These are phyloP conservation scores for Rhododendron griersonianum DNA, from an alignment of 148 eudicot species.

Conservation along the genomic window DNA sequence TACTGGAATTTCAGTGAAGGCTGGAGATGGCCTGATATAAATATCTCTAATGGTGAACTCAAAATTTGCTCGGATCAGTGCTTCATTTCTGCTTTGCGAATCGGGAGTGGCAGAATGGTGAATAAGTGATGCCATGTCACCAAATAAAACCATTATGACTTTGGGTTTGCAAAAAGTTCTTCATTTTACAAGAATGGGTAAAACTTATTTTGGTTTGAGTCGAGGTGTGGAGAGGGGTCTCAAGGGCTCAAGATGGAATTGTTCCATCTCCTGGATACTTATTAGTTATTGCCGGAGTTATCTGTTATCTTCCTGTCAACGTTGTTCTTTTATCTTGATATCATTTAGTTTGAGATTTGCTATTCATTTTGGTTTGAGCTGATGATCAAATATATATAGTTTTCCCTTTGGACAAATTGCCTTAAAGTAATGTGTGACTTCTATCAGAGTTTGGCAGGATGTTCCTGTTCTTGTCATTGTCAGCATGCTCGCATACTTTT, in stretches of 20 bases:
- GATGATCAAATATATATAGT: not conserved
- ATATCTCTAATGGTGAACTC: not conserved
- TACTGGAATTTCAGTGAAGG: not conserved
- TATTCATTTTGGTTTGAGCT: not conserved
- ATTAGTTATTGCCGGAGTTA: not conserved
- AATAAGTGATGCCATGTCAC: not conserved
- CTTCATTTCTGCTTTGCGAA: not conserved
- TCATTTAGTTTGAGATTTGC: not conserved
- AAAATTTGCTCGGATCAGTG: not conserved
- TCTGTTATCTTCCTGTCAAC: not conserved
- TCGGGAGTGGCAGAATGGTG: not conserved
- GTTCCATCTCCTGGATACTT: not conserved
- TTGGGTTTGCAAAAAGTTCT: not conserved
- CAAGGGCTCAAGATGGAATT: not conserved
- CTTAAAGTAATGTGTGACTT: not conserved
- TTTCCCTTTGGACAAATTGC: not conserved
- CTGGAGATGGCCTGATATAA: not conserved
- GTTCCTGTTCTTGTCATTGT: constrained; percentile 91
- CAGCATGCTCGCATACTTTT: constrained; percentile 94
- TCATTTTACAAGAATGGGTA: not conserved
- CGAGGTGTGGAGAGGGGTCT: not conserved
- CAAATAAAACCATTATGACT: not conserved
- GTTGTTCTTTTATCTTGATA: not conserved
- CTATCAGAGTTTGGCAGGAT: constrained; percentile 88
- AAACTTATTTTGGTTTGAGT: not conserved